A percentile compares a stretch with the other conserved stretches of the same genome.
Evolutionary conservation across 169 alveolate species (phyloP).

Genomic region (Cryptosporidium tyzzeri): DNA sequence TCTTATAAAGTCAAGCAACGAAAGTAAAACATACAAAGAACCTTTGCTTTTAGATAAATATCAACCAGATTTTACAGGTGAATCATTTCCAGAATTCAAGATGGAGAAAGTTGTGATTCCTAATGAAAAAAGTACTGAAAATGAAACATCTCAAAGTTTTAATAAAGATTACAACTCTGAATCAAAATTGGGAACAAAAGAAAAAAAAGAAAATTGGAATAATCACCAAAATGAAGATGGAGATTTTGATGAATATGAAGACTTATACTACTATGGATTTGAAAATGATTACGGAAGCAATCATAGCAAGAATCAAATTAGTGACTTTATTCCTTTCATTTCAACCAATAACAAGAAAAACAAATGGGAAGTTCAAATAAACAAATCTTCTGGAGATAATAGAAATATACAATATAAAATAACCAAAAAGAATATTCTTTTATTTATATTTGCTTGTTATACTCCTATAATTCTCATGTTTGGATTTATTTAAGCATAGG

Average conservation of each 20-base stretch:
- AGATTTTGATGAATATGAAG: conserved; percentile 8
- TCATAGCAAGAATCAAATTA: neutral
- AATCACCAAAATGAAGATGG: neutral
- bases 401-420: neutral
- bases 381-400: neutral
- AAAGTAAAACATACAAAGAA: neutral
- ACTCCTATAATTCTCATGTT: neutral
- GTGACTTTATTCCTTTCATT: conserved; percentile 6
- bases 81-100: conserved; percentile 59
- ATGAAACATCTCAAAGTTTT: neutral
- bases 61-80: conserved; percentile 56
- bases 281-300: neutral
- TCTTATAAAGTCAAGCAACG: neutral
- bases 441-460: neutral
- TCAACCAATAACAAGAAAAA: neutral
- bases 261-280: conserved; percentile 4
- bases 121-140: neutral
- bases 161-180: neutral
- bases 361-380: conserved; percentile 4
- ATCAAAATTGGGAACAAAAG: neutral
- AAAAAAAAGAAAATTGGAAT: neutral
- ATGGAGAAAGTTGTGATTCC: conserved; percentile 26
- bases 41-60: conserved; percentile 71
- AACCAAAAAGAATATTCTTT: neutral
- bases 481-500: neutral